Evolutionary conservation across 2,329 filamentous ascomycete genomes (phyloP).

Genomic region (Alternaria viburni): DNA sequence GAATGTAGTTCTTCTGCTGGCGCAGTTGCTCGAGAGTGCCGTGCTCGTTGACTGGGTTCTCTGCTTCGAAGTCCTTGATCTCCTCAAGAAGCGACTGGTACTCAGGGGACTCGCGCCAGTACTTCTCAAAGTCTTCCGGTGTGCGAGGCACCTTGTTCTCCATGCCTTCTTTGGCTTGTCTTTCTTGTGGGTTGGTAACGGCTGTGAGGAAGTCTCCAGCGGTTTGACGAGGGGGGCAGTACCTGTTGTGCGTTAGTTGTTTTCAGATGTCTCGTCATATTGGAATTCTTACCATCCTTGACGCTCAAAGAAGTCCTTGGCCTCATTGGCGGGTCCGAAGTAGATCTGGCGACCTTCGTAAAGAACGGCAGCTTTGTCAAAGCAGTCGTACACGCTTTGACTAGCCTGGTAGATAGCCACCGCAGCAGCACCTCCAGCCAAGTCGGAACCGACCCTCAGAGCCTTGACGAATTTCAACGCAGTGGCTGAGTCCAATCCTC

Average conservation of each 20-base stretch:
- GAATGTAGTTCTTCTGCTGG: conserved; percentile 57
- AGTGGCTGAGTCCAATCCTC: conserved; percentile 53
- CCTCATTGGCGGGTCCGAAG: conserved; percentile 68
- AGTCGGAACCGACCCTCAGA: conserved; percentile 57
- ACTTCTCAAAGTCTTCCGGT: conserved; percentile 55
- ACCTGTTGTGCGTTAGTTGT: conserved; percentile 7
- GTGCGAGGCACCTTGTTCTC: conserved; percentile 56
- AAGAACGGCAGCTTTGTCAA: conserved; percentile 76
- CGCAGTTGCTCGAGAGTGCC: conserved; percentile 40
- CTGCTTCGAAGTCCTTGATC: conserved; percentile 58
- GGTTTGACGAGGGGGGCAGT: conserved; percentile 71
- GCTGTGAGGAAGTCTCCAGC: conserved; percentile 78
- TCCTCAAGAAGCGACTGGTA: conserved; percentile 52
- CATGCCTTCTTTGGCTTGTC: conserved; percentile 50
- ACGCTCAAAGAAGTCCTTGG: conserved; percentile 69
- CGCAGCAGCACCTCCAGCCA: conserved; percentile 58
- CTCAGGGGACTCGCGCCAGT: conserved; percentile 62
- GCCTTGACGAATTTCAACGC: conserved; percentile 65
- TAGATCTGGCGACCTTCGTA: conserved; percentile 82
- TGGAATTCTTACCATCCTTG: conserved; percentile 63
- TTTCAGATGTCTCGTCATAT: background rate
- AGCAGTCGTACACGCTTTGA: conserved; percentile 63
- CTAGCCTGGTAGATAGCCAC: conserved; percentile 64
- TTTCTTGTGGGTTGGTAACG: conserved; percentile 62
- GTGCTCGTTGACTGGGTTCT: conserved; percentile 53